phyloP scores from a whole-genome alignment of 1,284 basidiomycete genomes.

The Tylopilus sp. region DNA sequence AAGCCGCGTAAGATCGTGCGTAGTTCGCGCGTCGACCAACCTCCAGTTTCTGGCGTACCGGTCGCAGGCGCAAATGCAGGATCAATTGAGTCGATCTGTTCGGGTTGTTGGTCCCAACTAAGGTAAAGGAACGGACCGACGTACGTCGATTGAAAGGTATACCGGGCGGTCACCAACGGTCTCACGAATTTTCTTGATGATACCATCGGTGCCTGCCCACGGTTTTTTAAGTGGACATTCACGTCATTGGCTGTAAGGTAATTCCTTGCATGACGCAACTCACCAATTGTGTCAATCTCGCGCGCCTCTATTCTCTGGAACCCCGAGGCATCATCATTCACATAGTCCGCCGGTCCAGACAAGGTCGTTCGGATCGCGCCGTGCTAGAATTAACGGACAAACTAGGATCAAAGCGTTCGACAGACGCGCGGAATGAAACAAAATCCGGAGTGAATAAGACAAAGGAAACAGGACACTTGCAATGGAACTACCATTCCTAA shows the following conservation, averaged over 20 bases:
- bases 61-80: conserved; percentile 79
- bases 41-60: conserved; percentile 63
- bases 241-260: neutral
- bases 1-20: conserved; percentile 72
- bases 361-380: conserved; percentile 77
- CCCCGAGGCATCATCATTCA: conserved; percentile 63
- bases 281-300: conserved; percentile 74
- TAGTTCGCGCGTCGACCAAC: conserved; percentile 76
- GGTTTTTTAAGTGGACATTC: neutral
- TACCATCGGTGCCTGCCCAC: conserved; percentile 55
- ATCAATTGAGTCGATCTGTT: conserved; percentile 70
- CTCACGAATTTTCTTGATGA: conserved; percentile 69
- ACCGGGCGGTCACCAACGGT: conserved; percentile 67
- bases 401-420: conserved; percentile 69
- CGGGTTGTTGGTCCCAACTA: neutral
- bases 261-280: neutral
- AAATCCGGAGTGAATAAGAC: neutral
- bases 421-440: conserved; percentile 16
- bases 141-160: conserved; percentile 71
- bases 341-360: conserved; percentile 69
- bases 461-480: conserved; percentile 56
- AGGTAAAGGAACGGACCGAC: conserved; percentile 19
- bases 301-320: conserved; percentile 73
- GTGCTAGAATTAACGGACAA: conserved; percentile 55
- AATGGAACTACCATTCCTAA: conserved; percentile 77